Evolutionary conservation across 2,329 filamentous ascomycete genomes (phyloP), one percentile per base, ranked within the genome.

Genomic region (Phialophora tarda): DNA sequence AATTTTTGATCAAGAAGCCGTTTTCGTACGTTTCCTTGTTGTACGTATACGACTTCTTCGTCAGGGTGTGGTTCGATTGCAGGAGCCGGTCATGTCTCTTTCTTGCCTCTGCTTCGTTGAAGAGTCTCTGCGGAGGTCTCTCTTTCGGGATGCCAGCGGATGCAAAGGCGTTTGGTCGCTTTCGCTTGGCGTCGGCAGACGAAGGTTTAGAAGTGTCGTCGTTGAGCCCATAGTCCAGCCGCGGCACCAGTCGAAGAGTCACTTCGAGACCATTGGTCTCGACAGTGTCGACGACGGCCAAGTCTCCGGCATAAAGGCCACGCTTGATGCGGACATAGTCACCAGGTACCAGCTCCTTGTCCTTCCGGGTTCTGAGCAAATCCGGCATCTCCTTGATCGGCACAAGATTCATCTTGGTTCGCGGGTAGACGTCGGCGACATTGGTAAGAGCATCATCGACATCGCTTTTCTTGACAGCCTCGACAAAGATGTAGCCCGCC

Each of bases 331-430:
- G 92, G 59, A 98, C 94, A 86, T 95, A 99, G 44, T 92, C 92
- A 70, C 94, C 94, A 10, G 90, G 91, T 73, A 95, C 88, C 38
- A 99, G 83, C 28, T 89, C 88, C 56, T 93, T 91, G 2, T 91
- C 94, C 81, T 97, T 97, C 67, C 88, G 89, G 30, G 96, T 92
- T 59, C 93, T 88, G 21, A 99, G 84, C n/a, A 99, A 85, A 78
- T 98, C 95, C 1, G 95, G 94, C 89, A 97, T 97, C 79, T 99
- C 95, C 78, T 96, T 96, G 74, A 98, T 93, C 57, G 95, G 92
- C 50, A 99, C 92, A 59, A 98, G 83, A 53, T 93, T 87, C 81
- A 95, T 89, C 78, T 93, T 95, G 30, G 88, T 90, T 64, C 92
- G 88, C 62, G 94, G 91, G 77, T 97, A 99, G 44, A 96, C 91